A percentile compares a stretch with the other conserved stretches of the same genome.
These are phyloP conservation scores for Neurospora intermedia DNA, from an alignment of 495 filamentous ascomycete species.

Conservation along the genomic window DNA sequence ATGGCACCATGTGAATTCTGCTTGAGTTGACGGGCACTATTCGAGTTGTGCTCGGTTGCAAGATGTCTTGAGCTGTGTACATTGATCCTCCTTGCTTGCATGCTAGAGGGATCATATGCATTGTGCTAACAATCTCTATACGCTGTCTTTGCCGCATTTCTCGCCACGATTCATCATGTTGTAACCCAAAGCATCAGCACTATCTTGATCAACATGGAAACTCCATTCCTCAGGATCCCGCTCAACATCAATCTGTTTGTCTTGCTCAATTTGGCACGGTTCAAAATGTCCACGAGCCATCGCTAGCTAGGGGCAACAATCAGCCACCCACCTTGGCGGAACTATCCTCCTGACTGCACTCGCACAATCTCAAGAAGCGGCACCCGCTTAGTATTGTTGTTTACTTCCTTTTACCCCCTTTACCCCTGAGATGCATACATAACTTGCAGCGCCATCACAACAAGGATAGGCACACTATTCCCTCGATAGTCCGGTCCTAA, in stretches of 20 bases:
- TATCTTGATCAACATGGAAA: neutral
- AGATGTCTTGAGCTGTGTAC: accelerated
- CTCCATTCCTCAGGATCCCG: neutral
- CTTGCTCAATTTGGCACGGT: neutral
- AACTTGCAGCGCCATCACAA: neutral
- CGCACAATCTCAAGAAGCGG: neutral
- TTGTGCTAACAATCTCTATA: too few species aligned
- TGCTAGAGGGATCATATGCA: neutral
- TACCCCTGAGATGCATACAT: neutral
- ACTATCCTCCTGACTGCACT: neutral
- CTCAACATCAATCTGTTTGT: neutral
- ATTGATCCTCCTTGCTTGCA: neutral
- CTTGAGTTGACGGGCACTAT: neutral
- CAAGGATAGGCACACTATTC: neutral
- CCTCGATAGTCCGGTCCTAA: neutral
- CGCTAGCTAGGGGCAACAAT: neutral
- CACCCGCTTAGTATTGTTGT: neutral
- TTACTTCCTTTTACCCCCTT: neutral
- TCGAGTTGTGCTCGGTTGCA: neutral
- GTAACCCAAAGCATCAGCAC: neutral
- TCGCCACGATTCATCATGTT: neutral
- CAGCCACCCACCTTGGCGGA: neutral
- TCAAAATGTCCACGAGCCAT: neutral
- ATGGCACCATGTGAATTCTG: neutral
- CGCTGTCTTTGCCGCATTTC: neutral